phyloP scores from a whole-genome alignment of 192 early-diverging fungal genomes.

The Linnemannia hyalina region DNA sequence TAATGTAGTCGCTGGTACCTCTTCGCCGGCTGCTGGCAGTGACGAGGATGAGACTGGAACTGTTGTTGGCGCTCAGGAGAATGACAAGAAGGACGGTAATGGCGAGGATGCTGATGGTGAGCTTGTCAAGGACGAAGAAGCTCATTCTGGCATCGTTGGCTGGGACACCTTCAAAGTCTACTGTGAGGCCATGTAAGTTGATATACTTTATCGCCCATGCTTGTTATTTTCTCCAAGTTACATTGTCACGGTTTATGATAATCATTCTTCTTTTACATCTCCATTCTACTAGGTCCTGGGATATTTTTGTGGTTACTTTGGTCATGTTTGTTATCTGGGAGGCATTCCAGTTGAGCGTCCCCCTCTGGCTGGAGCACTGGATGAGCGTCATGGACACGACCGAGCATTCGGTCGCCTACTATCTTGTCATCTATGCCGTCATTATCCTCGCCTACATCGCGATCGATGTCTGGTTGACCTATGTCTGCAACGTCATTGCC shows the following conservation, averaged over 20 bases:
- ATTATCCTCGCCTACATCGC: slow-evolving; percentile 17
- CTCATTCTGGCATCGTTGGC: slow-evolving; percentile 81
- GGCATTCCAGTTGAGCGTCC: slow-evolving; percentile 4
- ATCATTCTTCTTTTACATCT: not conserved
- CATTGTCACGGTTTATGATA: not conserved
- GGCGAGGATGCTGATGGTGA: slow-evolving; percentile 28
- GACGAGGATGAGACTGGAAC: slow-evolving; percentile 33
- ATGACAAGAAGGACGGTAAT: slow-evolving; percentile 40
- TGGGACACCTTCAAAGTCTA: slow-evolving; percentile 82
- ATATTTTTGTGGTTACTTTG: not conserved
- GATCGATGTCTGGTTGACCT: slow-evolving; percentile 24
- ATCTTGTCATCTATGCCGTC: slow-evolving; percentile 19
- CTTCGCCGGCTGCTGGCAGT: slow-evolving; percentile 8
- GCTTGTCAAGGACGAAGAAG: slow-evolving; percentile 86
- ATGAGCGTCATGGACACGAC: slow-evolving; percentile 10
- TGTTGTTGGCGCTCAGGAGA: slow-evolving; percentile 50
- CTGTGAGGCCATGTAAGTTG: slow-evolving; percentile 60
- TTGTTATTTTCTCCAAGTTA: not conserved
- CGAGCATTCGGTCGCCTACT: slow-evolving; percentile 15
- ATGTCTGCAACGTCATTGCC: slow-evolving; percentile 11
- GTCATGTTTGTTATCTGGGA: slow-evolving; percentile 25
- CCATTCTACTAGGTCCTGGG: slow-evolving; percentile 22
- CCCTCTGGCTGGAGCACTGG: slow-evolving; percentile 42
- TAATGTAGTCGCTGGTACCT: slow-evolving; percentile 52
- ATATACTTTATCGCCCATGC: not conserved